phyloP scores from a whole-genome alignment of 2,329 filamentous ascomycete species.

The Phialocephala sp. region DNA sequence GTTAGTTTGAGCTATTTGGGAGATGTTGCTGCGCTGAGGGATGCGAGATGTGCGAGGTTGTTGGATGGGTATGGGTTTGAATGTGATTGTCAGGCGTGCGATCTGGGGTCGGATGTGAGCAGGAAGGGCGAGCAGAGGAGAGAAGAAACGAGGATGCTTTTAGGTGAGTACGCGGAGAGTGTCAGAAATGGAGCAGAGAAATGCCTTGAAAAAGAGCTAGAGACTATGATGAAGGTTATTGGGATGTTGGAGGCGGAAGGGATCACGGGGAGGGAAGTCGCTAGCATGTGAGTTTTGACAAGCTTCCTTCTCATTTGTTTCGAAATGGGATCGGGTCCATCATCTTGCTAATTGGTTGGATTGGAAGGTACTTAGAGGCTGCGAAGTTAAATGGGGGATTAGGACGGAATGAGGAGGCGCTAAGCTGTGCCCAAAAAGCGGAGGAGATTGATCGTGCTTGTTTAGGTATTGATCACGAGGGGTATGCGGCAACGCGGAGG shows the following conservation, averaged over 20 bases:
- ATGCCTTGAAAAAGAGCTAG: conserved; percentile 18
- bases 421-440: not conserved
- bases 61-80: conserved; percentile 32
- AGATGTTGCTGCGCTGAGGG: conserved; percentile 23
- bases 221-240: conserved; percentile 25
- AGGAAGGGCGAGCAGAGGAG: conserved; percentile 26
- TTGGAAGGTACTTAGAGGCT: conserved; percentile 14
- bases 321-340: not conserved
- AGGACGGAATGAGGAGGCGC: not conserved
- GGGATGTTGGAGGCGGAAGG: conserved; percentile 26
- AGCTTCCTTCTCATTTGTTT: not conserved
- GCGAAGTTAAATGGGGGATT: not conserved
- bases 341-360: not conserved
- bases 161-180: conserved; percentile 19
- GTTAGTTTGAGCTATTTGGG: conserved; percentile 34
- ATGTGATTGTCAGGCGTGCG: conserved; percentile 35
- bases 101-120: conserved; percentile 12
- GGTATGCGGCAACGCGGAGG: not conserved
- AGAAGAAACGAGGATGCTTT: conserved; percentile 9
- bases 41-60: conserved; percentile 24
- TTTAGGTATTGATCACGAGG: conserved; percentile 7
- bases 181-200: not conserved
- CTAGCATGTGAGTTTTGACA: conserved; percentile 26
- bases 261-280: conserved; percentile 31
- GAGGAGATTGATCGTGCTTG: conserved; percentile 1